Conservation (phyloP, 208 protist species). For the Angomonas ambiguus region DNA sequence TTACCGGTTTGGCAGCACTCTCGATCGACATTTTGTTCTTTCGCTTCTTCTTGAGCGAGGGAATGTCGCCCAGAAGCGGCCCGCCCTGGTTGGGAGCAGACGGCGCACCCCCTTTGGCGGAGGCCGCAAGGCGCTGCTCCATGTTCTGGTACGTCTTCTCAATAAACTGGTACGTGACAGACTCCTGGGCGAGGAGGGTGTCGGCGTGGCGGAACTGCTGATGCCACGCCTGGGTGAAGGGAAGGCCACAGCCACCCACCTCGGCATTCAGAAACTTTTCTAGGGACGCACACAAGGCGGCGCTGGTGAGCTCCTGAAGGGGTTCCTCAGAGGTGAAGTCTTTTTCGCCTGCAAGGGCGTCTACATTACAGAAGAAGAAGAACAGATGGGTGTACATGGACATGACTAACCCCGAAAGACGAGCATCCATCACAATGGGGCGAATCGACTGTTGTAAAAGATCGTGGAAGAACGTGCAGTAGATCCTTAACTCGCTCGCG, state of each 20-base stretch:
- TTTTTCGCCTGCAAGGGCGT: conserved; percentile 59
- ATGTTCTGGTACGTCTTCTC: conserved; percentile 46
- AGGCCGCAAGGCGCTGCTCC: conserved; percentile 31
- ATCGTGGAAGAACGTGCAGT: conserved; percentile 81
- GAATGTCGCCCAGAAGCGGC: conserved; percentile 61
- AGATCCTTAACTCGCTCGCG: conserved; percentile 55
- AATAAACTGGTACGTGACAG: conserved; percentile 60
- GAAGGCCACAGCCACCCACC: conserved; percentile 55
- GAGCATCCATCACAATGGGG: conserved; percentile 41
- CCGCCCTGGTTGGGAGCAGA: conserved; percentile 14
- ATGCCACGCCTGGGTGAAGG: conserved; percentile 80
- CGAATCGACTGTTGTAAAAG: conserved; percentile 73
- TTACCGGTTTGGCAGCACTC: conserved; percentile 57
- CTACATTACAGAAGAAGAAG: conserved; percentile 88
- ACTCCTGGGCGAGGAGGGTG: conserved; percentile 58
- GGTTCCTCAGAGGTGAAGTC: conserved; percentile 36
- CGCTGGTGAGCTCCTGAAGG: conserved; percentile 58
- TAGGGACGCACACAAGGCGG: conserved; percentile 34
- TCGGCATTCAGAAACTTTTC: conserved; percentile 67
- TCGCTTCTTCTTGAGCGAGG: conserved; percentile 42
- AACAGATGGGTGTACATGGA: conserved; percentile 81
- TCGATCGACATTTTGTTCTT: conserved; percentile 72
- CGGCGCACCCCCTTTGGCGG: conserved; percentile 9
- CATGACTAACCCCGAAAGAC: conserved; percentile 56
- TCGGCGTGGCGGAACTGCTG: conserved; percentile 66